phyloP scores from a whole-genome alignment of 768 basidiomycete species.

The Porphyrellus cyaneotinctus region DNA sequence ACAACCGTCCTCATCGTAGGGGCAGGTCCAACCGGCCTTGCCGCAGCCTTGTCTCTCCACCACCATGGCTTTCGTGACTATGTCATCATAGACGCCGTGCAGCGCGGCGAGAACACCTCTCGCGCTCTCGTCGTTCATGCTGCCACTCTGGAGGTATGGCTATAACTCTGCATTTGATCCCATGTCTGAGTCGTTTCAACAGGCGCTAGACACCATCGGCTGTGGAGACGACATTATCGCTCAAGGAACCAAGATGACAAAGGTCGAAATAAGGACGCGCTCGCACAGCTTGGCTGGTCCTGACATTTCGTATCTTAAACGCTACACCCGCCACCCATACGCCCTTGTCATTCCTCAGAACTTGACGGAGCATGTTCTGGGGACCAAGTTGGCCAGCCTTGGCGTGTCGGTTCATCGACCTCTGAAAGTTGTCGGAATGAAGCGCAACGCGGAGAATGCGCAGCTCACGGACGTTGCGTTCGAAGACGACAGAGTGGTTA shows the following conservation, averaged over 20 bases:
- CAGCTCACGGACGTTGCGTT: conserved; percentile 40
- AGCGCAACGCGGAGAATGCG: conserved; percentile 23
- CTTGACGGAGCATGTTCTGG: conserved; percentile 41
- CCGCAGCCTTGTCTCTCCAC: conserved; percentile 42
- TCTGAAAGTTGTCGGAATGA: conserved; percentile 38
- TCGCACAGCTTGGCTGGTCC: conserved; percentile 25
- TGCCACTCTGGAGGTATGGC: conserved; percentile 48
- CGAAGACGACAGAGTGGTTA: conserved; percentile 42
- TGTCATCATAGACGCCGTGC: conserved; percentile 39
- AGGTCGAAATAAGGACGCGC: conserved; percentile 30
- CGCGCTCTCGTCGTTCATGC: conserved; percentile 49
- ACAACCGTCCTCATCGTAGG: conserved; percentile 50
- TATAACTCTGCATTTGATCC: background rate
- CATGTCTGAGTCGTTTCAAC: background rate
- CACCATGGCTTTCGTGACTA: conserved; percentile 40
- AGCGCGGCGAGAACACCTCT: conserved; percentile 35
- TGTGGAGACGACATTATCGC: conserved; percentile 38
- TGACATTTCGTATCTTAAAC: conserved; percentile 33
- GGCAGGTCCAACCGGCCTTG: conserved; percentile 49
- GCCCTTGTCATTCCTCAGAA: conserved; percentile 42
- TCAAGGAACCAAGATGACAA: conserved; percentile 32
- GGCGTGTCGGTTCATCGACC: conserved; percentile 37
- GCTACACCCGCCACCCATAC: conserved; percentile 44
- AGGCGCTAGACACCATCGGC: conserved; percentile 47
- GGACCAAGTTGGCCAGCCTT: conserved; percentile 28